Evolutionary conservation across 2,329 filamentous ascomycete genomes (phyloP), one percentile per base, ranked within the genome.

Genomic region (Fusarium gaditjirri): DNA sequence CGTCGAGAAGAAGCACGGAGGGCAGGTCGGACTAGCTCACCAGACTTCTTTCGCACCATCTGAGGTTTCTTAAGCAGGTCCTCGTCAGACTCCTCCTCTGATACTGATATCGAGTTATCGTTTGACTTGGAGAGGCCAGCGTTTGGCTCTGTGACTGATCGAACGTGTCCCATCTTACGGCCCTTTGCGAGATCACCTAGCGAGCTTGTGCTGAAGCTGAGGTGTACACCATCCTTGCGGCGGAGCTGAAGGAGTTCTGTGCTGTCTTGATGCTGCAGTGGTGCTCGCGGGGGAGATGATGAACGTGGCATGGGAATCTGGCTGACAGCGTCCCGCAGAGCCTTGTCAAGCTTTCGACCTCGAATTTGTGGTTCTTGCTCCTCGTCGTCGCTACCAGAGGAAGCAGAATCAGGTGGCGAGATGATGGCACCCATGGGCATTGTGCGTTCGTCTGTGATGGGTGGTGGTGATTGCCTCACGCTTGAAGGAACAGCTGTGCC

Each of bases 31-130:
- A 99, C 96, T 39, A 99, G 88, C 83, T 99, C 96, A 38, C 96
- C 96, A 42, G 96, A 98, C 87, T 99, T 99, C 86, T 99, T 99
- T 77, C 96, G 91, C 16, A 99, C 91, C 90, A 98, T 97, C 59
- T 91, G 91, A n/a, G 95, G 94, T 83, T 96, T 97, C 76, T 84
- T 86, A 71, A 80, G 81, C 68, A 88, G 76, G 61, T 91, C 83
- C 81, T 90, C 83, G 78, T 87, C 91, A 73, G 82, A 89, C 78
- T 92, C 91, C 68, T 93, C 90, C 53, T 91, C 90, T 2, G 89
- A 90, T 13, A 79, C 82, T 5, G 84, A 84, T 36, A 85, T 69
- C 4, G 88, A 89, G 61, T 83, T 85, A 43, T 87, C 86, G 17
- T 81, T 79, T 2, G 86, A 86, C 68, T 84, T 84, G 29, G 79